phyloP scores from a whole-genome alignment of 441 rosid genomes.

The Eutrema salsugineum region DNA sequence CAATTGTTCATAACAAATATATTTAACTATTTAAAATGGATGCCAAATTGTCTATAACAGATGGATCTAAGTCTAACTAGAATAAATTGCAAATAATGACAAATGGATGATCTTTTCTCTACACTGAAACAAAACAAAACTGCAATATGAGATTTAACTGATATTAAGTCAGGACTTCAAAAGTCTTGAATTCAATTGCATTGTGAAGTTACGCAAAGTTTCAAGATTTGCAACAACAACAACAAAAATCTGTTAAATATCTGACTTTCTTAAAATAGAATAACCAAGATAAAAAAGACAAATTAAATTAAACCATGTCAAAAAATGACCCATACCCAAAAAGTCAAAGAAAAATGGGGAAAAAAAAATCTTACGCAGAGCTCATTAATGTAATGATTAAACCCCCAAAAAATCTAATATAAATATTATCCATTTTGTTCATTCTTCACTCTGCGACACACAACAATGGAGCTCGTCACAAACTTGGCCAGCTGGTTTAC shows the following conservation, averaged over 20 bases:
- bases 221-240: too few species aligned
- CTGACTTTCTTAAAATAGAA: neutral
- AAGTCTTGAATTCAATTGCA: neutral
- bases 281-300: neutral
- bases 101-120: neutral
- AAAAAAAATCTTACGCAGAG: neutral
- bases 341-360: neutral
- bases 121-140: neutral
- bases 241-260: too few species aligned
- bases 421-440: slow-evolving; percentile 8
- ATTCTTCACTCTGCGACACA: slow-evolving; percentile 13
- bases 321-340: neutral
- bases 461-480: slow-evolving; percentile 32
- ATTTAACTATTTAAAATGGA: neutral
- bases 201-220: neutral
- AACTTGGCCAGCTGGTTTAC: slow-evolving; percentile 53
- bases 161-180: neutral
- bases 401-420: slow-evolving; percentile 16
- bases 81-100: too few species aligned
- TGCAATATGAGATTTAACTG: neutral
- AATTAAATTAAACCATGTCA: too few species aligned
- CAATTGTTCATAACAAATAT: neutral
- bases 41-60: neutral
- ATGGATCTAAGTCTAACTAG: too few species aligned
- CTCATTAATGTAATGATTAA: slow-evolving; percentile 12